Base-by-base conservation (phyloP, 192 early-diverging fungal genomes). In the Geranomyces michiganensis region DNA sequence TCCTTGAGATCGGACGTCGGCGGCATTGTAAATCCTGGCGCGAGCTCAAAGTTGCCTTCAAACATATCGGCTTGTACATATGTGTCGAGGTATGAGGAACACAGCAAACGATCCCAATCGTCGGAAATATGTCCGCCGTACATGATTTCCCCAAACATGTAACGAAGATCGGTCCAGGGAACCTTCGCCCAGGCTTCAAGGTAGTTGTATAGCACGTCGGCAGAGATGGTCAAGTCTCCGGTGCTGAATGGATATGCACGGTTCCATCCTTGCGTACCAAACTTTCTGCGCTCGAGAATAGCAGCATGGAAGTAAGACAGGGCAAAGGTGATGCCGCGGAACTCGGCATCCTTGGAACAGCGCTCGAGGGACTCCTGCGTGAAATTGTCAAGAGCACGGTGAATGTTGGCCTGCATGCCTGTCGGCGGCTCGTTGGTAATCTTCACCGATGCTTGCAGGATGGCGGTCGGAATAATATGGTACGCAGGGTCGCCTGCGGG, bases 81-180 rank as follows among this genome's bases (percentile, higher is more conserved):
- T 9, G 81, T 80, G 66, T 89, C 87, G 56, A 89, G 69, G 71
- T 89, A 89, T 9, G 86, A 70, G 10, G 85, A 84, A 73, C 87
- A 89, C 32, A 89, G 72, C 45, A 81, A 72, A 22, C 87, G 76
- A 65, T 88, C 87, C 87, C 85, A 88, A 58, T 88, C 87, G 60
- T 89, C 87, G 8, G 86, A 88, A 75, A 89, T 89, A 51, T 89
- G 87, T n/a, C 87, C 87, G 27, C 87, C 87, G 64, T 89, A 89
- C 87, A 88, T 88, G 68, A 88, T 88, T 58, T 88, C 85, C 17
- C 87, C 87, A 80, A 89, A 82, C 69, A 89, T 89, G 72, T 89
- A 89, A 29, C 85, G 68, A 22, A 89, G 68, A 77, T 89, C 87
- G 31, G 81, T 81, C 87, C 87, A 89, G 14, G 87, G 87, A 7